Evolutionary conservation across 495 filamentous ascomycete species (phyloP).

Genomic region (Cenococcum geophilum): DNA sequence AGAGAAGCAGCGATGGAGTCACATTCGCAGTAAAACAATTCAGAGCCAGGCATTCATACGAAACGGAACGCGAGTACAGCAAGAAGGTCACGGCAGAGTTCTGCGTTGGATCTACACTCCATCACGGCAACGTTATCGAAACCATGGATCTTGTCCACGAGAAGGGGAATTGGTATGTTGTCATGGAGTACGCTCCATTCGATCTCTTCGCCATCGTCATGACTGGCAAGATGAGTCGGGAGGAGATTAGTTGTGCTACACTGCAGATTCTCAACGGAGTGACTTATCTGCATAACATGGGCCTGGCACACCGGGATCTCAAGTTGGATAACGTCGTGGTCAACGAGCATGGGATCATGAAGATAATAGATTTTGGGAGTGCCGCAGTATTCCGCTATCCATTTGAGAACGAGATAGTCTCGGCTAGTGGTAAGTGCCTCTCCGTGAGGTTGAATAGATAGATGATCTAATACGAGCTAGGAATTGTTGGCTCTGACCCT

Average conservation of each 20-base stretch:
- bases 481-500: constrained; percentile 94
- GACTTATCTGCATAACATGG: constrained; percentile 96
- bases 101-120: constrained; percentile 92
- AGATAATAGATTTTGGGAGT: constrained; percentile 98
- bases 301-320: constrained; percentile 88
- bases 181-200: constrained; percentile 98
- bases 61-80: constrained; percentile 88
- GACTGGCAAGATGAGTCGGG: constrained; percentile 94
- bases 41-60: constrained; percentile 84
- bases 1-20: constrained; percentile 77
- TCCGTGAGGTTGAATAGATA: not conserved
- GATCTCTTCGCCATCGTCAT: constrained; percentile 98
- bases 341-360: constrained; percentile 97
- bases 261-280: constrained; percentile 93
- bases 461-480: constrained; percentile 44
- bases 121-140: constrained; percentile 98
- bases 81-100: constrained; percentile 99
- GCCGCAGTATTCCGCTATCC: constrained; percentile 95
- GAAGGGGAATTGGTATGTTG: constrained; percentile 92
- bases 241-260: constrained; percentile 85
- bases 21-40: constrained; percentile 99
- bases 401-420: constrained; percentile 87
- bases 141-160: constrained; percentile 96
- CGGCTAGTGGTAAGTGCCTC: constrained; percentile 70
- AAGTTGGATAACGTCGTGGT: constrained; percentile 99